These are phyloP conservation scores for Linum lewisii DNA, from an alignment of 345 rosid genomes.

Conservation along the genomic window DNA sequence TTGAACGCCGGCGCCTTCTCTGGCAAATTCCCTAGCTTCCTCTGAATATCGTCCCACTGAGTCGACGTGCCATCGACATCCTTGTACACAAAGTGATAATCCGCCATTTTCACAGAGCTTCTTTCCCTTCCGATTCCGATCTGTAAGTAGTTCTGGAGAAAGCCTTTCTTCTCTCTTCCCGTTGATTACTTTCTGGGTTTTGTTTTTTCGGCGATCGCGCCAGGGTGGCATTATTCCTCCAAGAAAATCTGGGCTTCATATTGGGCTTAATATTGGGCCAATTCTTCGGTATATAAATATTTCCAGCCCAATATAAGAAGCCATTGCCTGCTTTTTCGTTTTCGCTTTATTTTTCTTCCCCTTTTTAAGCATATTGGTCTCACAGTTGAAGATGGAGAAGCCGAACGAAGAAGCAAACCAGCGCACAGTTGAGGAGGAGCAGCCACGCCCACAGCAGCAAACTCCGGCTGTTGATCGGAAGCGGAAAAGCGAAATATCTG, in stretches of 20 bases:
- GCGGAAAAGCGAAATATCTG: not conserved
- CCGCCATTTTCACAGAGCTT: conserved; percentile 42
- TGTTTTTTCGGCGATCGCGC: not conserved
- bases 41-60: conserved; percentile 97
- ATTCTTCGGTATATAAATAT: no score
- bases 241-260: no score
- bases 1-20: conserved; percentile 75
- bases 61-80: conserved; percentile 96
- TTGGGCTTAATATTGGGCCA: no score
- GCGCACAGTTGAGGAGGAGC: not conserved
- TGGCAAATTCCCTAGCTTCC: conserved; percentile 88
- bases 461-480: not conserved
- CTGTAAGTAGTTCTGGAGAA: not conserved
- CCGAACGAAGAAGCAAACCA: not conserved
- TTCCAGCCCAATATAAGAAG: not conserved
- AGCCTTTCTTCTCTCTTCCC: not conserved
- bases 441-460: not conserved
- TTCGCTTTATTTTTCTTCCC: no score
- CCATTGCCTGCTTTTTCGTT: not conserved
- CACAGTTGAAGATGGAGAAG: not conserved
- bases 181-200: no score
- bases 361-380: not conserved
- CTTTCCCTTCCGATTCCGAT: not conserved
- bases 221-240: not conserved
- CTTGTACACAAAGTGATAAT: conserved; percentile 90